phyloP scores from a whole-genome alignment of 2,329 filamentous ascomycete species.

The Microdochium nivale region DNA sequence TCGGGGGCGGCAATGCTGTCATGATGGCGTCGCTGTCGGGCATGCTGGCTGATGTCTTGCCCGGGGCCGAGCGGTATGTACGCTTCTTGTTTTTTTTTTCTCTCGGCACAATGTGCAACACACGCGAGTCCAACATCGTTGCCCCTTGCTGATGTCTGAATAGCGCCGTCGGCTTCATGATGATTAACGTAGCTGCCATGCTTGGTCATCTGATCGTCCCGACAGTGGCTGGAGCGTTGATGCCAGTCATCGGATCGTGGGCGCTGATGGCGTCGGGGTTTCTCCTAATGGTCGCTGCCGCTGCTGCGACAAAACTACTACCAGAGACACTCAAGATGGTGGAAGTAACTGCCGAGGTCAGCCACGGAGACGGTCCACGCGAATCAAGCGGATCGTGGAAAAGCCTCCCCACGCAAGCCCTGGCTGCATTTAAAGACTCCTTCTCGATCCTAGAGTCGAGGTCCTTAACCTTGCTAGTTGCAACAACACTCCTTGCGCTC shows the following conservation, averaged over 20 bases:
- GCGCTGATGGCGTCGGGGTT: constrained; percentile 10
- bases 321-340: not conserved
- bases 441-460: constrained; percentile 5
- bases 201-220: constrained; percentile 25
- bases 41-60: constrained; percentile 26
- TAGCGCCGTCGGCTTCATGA: constrained; percentile 32
- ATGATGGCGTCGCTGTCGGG: constrained; percentile 21
- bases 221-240: constrained; percentile 15
- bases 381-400: not conserved
- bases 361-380: not conserved
- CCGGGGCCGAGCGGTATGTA: constrained; percentile 23
- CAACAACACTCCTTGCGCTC: constrained; percentile 2
- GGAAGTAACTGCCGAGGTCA: not conserved
- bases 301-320: constrained; percentile 5
- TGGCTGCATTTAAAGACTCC: constrained; percentile 3
- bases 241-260: constrained; percentile 18
- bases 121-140: no score
- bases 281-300: constrained; percentile 6
- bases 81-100: not conserved
- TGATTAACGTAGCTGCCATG: constrained; percentile 44
- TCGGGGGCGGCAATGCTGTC: constrained; percentile 27
- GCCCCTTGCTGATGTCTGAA: not conserved
- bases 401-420: not conserved
- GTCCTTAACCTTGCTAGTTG: constrained; percentile 8
- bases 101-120: no score